Evolutionary conservation across 1,284 basidiomycete species (phyloP).

Genomic region (Boletellus dicymbophilus): DNA sequence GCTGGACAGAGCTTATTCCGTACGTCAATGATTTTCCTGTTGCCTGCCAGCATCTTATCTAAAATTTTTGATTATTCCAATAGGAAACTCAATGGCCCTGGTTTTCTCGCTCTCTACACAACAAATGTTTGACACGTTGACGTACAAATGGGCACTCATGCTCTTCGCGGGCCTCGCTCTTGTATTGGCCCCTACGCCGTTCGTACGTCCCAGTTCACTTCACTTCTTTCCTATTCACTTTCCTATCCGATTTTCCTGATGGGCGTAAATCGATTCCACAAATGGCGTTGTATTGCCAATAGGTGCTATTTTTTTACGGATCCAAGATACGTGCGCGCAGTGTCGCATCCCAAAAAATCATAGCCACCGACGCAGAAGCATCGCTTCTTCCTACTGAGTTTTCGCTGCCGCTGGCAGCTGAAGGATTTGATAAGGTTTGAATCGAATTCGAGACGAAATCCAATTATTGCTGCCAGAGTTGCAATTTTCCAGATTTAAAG

Average conservation of each 20-base stretch:
- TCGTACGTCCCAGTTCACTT: constrained; percentile 40
- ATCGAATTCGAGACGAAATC: no score
- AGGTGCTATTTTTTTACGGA: constrained; percentile 23
- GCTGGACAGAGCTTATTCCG: constrained; percentile 74
- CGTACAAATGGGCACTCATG: constrained; percentile 71
- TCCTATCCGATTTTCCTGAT: neutral
- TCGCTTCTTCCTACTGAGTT: neutral
- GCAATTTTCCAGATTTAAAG: no score
- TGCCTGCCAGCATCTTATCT: no score
- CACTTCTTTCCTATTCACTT: no score
- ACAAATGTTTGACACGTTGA: constrained; percentile 59
- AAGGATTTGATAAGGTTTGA: no score
- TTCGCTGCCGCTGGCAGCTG: no score
- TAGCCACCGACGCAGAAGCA: constrained; percentile 26
- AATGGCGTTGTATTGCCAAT: no score
- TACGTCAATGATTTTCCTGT: no score
- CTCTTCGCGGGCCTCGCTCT: constrained; percentile 62
- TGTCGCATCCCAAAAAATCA: constrained; percentile 54
- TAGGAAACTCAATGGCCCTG: constrained; percentile 59
- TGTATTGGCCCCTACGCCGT: constrained; percentile 66
- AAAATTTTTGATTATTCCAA: no score
- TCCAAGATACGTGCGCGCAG: constrained; percentile 55
- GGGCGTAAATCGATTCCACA: neutral
- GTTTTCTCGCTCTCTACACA: constrained; percentile 65
- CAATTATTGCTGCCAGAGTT: no score